Base-by-base conservation (phyloP, 2,329 filamentous ascomycete species). In the Aspergillus tanneri region DNA sequence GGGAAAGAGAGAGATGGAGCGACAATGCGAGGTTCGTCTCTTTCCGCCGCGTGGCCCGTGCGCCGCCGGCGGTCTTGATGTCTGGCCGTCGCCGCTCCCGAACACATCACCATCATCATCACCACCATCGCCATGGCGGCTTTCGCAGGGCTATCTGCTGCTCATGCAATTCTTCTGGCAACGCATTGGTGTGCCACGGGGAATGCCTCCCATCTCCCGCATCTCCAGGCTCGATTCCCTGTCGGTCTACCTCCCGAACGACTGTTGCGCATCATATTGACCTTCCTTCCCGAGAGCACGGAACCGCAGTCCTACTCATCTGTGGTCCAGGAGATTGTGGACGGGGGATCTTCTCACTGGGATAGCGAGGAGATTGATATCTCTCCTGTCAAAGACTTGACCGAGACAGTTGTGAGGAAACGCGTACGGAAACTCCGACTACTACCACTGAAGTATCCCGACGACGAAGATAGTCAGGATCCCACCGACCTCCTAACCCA, bases 211-310 rank as follows among this genome's bases (percentile, higher is more conserved):
- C 70, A 71, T 18, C 69, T 86, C 21, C 76, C 76, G 52, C 67
- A 71, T 53, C 66, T 85, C 54, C 75, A 77, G 51, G 69, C 75
- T 35, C 66, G 70, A 40, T 75, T 76, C 43, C 71, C 71, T 39
- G 72, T 65, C 49, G 66, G 74, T 48, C 72, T 84, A 40, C 68
- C 74, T 23, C 65, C 77, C 5, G 77, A 79, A 50, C 72, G 82
- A 12, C 64, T 81, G 44, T 72, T 85, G 50, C 78, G 79, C 51
- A 80, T 86, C 42, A 66, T 85, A 44, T 69, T 85, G 52, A 82
- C 80, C 47, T 84, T 78, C 57, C 72, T 85, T n/a, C 82, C 82
- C 16, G 80, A 83, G 61, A 78, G 74, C 54, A 63, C 72, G 23
- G 76, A 80, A 18, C 79, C 82, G 3, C 65, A 69, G 4, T 63